Base-by-base conservation (phyloP, 2,329 filamentous ascomycete species). In the Parascedosporium putredinis region DNA sequence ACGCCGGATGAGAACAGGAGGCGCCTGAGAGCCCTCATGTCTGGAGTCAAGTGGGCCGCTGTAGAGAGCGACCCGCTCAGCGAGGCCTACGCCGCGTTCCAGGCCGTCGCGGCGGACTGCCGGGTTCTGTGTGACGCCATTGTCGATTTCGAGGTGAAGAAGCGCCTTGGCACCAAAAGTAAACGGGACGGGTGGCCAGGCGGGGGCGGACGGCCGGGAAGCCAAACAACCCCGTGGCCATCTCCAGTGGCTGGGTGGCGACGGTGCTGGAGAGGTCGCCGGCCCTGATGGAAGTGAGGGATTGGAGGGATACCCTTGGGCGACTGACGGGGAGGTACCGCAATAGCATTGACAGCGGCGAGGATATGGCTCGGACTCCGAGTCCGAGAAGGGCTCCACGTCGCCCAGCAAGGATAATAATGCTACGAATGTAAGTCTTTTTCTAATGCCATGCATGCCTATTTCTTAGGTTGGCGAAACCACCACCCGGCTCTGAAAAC, bases 11-110 rank as follows among this genome's bases (percentile, higher is more conserved):
- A 56, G 34, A 64, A 60, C 51, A 59, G 61, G 25, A 62, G 64
- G 16, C 65, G 67, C 49, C 60, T 69, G 2, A 62, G 64, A 10
- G 52, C 57, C 22, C 57, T 68, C 6, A 55, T 67, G 7, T 64
- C 63, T 50, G 62, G 64, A 45, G 63, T 69, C 56, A 60, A 63
- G 40, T 56, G 61, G 34, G 58, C 60, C 3, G 62, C 66, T 3
- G 55, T 61, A 0, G 60, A 58, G 1, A 59, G 65, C 2, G 64
- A 57, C 50, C 61, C 67, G 5, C 65, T 74, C 14, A 73, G 74
- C 50, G 60, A 63, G 3, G 67, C 67, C 4, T 75, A 68, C 55
- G 67, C 69, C 22, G 64, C 70, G 5, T 75, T 73, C 44, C 55
- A 56, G 48, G 73, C 67, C 53, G 55, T 69, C 45, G 67, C 61